Evolutionary conservation across 1,284 basidiomycete species (phyloP).

Genomic region (Ganoderma multipileum): DNA sequence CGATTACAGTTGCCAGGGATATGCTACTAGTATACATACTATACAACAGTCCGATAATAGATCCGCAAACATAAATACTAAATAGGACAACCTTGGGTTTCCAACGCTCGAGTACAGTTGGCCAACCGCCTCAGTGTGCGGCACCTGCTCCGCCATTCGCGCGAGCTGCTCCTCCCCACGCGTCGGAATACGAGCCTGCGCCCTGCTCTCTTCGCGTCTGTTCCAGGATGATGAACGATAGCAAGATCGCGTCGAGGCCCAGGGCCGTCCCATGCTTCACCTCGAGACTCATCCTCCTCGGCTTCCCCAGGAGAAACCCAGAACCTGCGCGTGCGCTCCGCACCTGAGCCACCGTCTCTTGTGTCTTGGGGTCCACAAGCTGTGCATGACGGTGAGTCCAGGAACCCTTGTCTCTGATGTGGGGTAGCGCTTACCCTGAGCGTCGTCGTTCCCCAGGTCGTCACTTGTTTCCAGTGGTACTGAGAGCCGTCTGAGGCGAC

Average conservation of each 20-base stretch:
- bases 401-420: background rate
- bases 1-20: background rate
- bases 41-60: background rate
- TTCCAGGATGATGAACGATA: background rate
- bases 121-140: background rate
- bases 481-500: conserved; percentile 2
- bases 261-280: background rate
- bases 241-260: background rate
- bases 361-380: conserved; percentile 10
- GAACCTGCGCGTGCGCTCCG: conserved; percentile 9
- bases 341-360: background rate
- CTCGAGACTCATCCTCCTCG: background rate
- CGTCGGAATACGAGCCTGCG: background rate
- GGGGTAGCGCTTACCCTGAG: conserved; percentile 2
- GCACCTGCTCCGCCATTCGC: background rate
- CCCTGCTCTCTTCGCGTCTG: background rate
- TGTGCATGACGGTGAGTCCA: background rate
- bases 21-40: background rate
- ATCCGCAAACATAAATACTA: background rate
- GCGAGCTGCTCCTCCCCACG: background rate
- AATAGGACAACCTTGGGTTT: background rate
- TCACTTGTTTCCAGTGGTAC: conserved; percentile 15
- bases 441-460: conserved; percentile 4
- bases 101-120: background rate
- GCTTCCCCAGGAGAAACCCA: background rate